Conservation (phyloP, 202 grass and related monocot genomes). For the Elaeis oleifera region DNA sequence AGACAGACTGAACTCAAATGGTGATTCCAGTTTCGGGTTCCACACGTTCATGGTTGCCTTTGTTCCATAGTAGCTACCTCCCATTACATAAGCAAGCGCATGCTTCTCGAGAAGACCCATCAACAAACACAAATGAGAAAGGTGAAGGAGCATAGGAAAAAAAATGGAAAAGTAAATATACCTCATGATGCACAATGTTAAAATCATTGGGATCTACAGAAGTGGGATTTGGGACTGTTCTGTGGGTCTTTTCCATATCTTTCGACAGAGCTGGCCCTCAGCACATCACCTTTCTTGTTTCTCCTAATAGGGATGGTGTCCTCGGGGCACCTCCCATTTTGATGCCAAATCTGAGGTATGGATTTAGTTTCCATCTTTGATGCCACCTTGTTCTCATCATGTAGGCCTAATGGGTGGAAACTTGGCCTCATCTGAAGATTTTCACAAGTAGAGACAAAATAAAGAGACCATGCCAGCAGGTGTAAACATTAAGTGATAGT, state of each 20-base stretch:
- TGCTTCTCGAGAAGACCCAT: not conserved
- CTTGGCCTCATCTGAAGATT: conserved; percentile 4
- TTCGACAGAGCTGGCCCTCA: conserved; percentile 1
- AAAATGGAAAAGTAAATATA: not conserved
- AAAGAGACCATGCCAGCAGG: no score
- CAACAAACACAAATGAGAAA: no score
- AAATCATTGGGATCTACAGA: not conserved
- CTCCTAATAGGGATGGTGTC: conserved; percentile 14
- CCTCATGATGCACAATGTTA: not conserved
- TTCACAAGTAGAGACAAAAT: not conserved
- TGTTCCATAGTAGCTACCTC: conserved; percentile 16
- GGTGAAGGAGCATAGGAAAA: no score
- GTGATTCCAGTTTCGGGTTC: not conserved
- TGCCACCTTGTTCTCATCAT: not conserved
- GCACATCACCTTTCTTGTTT: not conserved
- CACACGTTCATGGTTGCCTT: conserved; percentile 11
- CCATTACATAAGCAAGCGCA: conserved; percentile 6
- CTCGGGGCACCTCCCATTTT: conserved; percentile 8
- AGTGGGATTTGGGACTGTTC: not conserved
- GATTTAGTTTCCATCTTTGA: not conserved
- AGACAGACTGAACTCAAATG: conserved; percentile 16
- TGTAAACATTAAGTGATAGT: not conserved
- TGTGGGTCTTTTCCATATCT: conserved; percentile 3
- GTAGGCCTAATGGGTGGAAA: not conserved
- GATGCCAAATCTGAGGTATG: conserved; percentile 1